phyloP scores from a whole-genome alignment of 192 early-diverging fungal genomes.

The Entomortierella chlamydospora region DNA sequence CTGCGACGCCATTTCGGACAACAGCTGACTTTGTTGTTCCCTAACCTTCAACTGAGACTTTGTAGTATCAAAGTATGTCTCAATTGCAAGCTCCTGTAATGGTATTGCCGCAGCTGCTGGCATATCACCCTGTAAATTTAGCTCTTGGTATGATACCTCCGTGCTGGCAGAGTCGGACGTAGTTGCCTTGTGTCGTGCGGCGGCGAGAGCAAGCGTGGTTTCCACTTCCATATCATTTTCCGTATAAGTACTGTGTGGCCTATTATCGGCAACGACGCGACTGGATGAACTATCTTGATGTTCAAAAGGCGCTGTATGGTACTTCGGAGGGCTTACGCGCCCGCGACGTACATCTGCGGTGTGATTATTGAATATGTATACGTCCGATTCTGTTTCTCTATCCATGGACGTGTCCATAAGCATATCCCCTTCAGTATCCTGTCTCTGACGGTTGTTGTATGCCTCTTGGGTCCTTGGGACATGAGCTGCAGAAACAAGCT shows the following conservation, averaged over 20 bases:
- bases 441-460: background rate
- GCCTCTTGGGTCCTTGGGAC: background rate
- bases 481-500: constrained; percentile 25
- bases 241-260: background rate
- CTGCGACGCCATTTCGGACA: constrained; percentile 31
- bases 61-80: constrained; percentile 49
- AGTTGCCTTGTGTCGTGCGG: constrained; percentile 2
- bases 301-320: background rate
- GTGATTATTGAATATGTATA: background rate
- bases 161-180: constrained; percentile 18
- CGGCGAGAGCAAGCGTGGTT: background rate
- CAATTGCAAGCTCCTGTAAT: constrained; percentile 34
- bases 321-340: background rate
- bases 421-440: background rate
- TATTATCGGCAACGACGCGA: background rate
- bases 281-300: background rate
- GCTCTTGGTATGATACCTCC: constrained; percentile 16
- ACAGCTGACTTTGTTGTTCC: constrained; percentile 20
- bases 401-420: background rate
- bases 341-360: no score
- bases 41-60: constrained; percentile 43
- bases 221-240: constrained; percentile 16
- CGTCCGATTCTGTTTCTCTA: background rate
- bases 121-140: constrained; percentile 7
- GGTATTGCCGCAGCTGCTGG: background rate